Percentiles rank a stretch among this genome's conserved stretches.
Conservation (phyloP, 2,329 filamentous ascomycete genomes). For the Leptographium radiaticola region DNA sequence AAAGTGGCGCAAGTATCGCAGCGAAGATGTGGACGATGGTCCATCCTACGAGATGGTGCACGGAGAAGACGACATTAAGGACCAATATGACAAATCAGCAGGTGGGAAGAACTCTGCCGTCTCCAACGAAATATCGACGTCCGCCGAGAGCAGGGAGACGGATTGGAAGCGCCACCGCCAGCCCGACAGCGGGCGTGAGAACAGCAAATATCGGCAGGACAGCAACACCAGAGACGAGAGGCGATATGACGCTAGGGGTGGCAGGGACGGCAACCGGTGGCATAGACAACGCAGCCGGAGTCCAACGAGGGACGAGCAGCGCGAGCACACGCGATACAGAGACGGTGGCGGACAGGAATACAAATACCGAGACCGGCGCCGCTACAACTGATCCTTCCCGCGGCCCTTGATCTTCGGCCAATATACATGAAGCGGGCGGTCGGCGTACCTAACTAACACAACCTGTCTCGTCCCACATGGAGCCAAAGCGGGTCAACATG, state of each 20-base stretch:
- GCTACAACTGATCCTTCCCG: background rate
- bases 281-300: conserved; percentile 6
- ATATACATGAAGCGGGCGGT: background rate
- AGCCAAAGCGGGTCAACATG: too few species aligned
- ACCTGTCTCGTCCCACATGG: too few species aligned
- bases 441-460: background rate
- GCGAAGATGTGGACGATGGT: conserved; percentile 37
- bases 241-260: conserved; percentile 9
- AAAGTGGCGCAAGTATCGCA: conserved; percentile 79
- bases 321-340: conserved; percentile 3
- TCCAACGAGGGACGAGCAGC: conserved; percentile 16
- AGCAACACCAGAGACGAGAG: background rate
- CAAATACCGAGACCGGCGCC: background rate
- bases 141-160: background rate
- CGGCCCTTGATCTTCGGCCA: background rate
- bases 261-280: background rate
- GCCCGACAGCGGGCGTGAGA: background rate
- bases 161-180: background rate
- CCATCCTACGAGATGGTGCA: conserved; percentile 65
- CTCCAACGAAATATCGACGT: background rate
- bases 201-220: conserved; percentile 7
- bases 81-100: conserved; percentile 23
- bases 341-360: background rate
- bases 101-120: background rate
- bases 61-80: conserved; percentile 55